Percentiles rank a stretch among this genome's conserved stretches.
These are phyloP conservation scores for Dendrothele bispora DNA, from an alignment of 768 basidiomycete genomes.

Conservation along the genomic window DNA sequence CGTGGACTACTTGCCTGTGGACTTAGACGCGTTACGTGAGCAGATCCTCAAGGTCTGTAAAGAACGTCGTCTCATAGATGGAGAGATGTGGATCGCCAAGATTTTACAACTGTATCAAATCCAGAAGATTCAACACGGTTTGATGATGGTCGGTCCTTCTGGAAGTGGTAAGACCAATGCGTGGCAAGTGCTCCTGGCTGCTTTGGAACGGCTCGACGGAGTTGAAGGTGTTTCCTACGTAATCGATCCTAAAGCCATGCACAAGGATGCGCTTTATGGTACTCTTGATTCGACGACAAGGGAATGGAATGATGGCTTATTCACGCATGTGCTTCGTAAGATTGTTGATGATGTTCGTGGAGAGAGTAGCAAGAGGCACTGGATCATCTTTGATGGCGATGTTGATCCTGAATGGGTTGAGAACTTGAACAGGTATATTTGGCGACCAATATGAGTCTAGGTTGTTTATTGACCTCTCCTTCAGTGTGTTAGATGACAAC, in stretches of 20 bases:
- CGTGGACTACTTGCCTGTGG: slow-evolving; percentile 85
- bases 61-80: slow-evolving; percentile 82
- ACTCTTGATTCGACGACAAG: slow-evolving; percentile 96
- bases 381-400: slow-evolving; percentile 99
- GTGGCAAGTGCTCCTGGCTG: slow-evolving; percentile 91
- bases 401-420: slow-evolving; percentile 99
- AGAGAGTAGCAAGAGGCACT: slow-evolving; percentile 93
- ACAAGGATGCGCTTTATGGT: slow-evolving; percentile 97
- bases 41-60: slow-evolving; percentile 85
- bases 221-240: slow-evolving; percentile 92
- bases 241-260: slow-evolving; percentile 98
- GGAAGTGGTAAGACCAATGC: slow-evolving; percentile 97
- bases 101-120: slow-evolving; percentile 98
- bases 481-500: slow-evolving; percentile 97
- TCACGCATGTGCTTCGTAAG: slow-evolving; percentile 96
- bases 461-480: slow-evolving; percentile 10
- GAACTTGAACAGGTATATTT: slow-evolving; percentile 90
- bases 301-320: slow-evolving; percentile 99
- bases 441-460: slow-evolving; percentile 1
- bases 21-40: slow-evolving; percentile 81
- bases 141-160: slow-evolving; percentile 99
- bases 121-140: slow-evolving; percentile 98
- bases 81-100: slow-evolving; percentile 91
- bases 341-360: slow-evolving; percentile 99
- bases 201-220: slow-evolving; percentile 89